Conservation (phyloP, 2,329 filamentous ascomycete species). For the Fusarium sp. region DNA sequence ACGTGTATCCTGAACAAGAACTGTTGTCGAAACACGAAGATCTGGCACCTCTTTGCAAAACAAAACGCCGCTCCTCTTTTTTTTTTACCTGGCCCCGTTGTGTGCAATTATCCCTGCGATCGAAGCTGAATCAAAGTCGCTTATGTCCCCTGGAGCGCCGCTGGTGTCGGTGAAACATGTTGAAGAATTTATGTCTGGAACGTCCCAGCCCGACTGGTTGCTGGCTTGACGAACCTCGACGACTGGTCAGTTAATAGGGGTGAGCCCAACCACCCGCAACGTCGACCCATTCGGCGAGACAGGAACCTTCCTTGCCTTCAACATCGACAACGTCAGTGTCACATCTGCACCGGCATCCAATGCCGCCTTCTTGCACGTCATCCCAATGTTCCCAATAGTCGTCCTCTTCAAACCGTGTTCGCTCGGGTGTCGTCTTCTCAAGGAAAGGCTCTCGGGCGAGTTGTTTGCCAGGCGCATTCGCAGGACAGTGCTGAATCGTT, state of each 20-base stretch:
- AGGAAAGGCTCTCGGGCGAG: conserved; percentile 85
- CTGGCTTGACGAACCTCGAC: conserved; percentile 17
- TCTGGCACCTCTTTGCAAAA: conserved; percentile 32
- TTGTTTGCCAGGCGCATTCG: conserved; percentile 92
- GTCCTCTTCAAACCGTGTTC: conserved; percentile 90
- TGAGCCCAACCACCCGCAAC: conserved; percentile 93
- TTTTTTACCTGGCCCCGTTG: conserved; percentile 39
- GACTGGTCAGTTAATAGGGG: conserved; percentile 52
- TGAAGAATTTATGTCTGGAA: conserved; percentile 2
- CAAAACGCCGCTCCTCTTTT: conserved; percentile 48
- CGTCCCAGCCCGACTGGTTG: conserved; percentile 10
- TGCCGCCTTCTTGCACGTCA: conserved; percentile 91
- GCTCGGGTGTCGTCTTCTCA: conserved; percentile 88
- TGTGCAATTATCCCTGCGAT: conserved; percentile 34
- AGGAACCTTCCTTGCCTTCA: conserved; percentile 97
- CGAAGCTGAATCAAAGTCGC: conserved; percentile 36
- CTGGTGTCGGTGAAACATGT: conserved; percentile 22
- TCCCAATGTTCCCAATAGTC: conserved; percentile 96
- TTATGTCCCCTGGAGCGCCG: conserved; percentile 35
- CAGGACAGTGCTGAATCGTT: conserved; percentile 98
- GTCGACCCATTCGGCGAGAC: conserved; percentile 96
- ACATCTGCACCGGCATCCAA: conserved; percentile 95
- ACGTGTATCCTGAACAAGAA: conserved; percentile 27
- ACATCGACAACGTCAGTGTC: conserved; percentile 98
- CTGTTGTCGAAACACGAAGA: conserved; percentile 15